phyloP scores from a whole-genome alignment of 345 rosid genomes.

The Rhizophora mangle region DNA sequence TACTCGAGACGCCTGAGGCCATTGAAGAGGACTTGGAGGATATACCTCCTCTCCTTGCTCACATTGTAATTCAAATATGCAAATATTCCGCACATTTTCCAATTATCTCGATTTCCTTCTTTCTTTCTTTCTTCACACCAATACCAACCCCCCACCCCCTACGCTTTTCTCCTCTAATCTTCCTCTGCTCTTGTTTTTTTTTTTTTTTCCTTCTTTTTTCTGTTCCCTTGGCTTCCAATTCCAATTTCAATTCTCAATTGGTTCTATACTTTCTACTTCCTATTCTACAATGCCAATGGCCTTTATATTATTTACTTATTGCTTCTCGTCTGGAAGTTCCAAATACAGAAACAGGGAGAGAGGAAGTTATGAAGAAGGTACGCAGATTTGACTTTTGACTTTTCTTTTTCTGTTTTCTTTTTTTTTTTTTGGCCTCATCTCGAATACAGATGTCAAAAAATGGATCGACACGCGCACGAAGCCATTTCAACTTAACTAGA shows the following conservation, averaged over 20 bases:
- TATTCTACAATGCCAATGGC: too few relatives aligned
- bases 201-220: background rate
- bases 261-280: too few relatives aligned
- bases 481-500: too few relatives aligned
- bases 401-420: background rate
- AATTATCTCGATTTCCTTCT: background rate
- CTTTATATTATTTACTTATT: too few relatives aligned
- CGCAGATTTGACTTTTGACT: slow-evolving; percentile 20
- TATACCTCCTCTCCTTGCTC: slow-evolving; percentile 62
- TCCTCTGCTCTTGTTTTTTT: background rate
- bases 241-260: too few relatives aligned
- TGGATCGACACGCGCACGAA: too few relatives aligned
- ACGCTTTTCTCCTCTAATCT: background rate
- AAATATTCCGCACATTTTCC: slow-evolving; percentile 83
- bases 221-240: too few relatives aligned
- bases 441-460: too few relatives aligned
- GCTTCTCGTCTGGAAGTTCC: too few relatives aligned
- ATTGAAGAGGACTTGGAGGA: slow-evolving; percentile 87
- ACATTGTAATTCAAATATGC: slow-evolving; percentile 84
- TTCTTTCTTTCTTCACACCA: background rate
- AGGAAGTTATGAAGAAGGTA: slow-evolving; percentile 4
- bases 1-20: slow-evolving; percentile 96
- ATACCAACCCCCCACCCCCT: too few relatives aligned
- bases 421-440: background rate
- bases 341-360: background rate